Evolutionary conservation across 257 asterid species (phyloP), one percentile per base, ranked within the genome.

Genomic region (Ehretia macrophylla): DNA sequence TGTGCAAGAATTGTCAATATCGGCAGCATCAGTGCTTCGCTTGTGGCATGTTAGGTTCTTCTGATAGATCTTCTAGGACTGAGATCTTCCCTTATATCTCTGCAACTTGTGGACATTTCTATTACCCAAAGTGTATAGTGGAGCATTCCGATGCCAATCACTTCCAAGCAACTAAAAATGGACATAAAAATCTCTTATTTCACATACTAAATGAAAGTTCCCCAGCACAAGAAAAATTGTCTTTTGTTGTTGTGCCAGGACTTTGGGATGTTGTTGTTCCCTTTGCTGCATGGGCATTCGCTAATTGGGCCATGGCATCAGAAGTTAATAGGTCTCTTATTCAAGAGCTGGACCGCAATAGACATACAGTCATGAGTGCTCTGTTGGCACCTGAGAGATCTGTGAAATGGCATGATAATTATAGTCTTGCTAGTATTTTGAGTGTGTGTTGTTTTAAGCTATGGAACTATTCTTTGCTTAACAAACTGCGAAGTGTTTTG

Each of bases 241-340:
- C 88, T 55, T 80, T 89, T 39, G 72, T 81, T 27, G 96, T 89
- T 56, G 83, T 93, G 62, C 96, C 99, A 66, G 99, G 99, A 51
- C 96, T 93, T 62, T 93, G 99, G 99, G 99, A 88, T 62, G 95
- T 93, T 22, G 97, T 96, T 5, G 95, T 93, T 60, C 99, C 97
- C 8, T 93, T 93, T 73, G 97, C 99, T n/a, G n/a, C n/a, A n/a
- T n/a, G n/a, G n/a, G n/a, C n/a, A n/a, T n/a, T n/a, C n/a, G n/a
- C n/a, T n/a, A n/a, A n/a, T n/a, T n/a, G n/a, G n/a, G n/a, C n/a
- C n/a, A n/a, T n/a, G n/a, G n/a, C n/a, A n/a, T n/a, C n/a, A n/a
- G n/a, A n/a, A n/a, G n/a, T n/a, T n/a, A n/a, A n/a, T n/a, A n/a
- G n/a, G n/a, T n/a, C n/a, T n/a, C n/a, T n/a, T n/a, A n/a, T n/a